Evolutionary conservation across 805 yeast genomes (phyloP).

Genomic region (Ogataea dorogensis): DNA sequence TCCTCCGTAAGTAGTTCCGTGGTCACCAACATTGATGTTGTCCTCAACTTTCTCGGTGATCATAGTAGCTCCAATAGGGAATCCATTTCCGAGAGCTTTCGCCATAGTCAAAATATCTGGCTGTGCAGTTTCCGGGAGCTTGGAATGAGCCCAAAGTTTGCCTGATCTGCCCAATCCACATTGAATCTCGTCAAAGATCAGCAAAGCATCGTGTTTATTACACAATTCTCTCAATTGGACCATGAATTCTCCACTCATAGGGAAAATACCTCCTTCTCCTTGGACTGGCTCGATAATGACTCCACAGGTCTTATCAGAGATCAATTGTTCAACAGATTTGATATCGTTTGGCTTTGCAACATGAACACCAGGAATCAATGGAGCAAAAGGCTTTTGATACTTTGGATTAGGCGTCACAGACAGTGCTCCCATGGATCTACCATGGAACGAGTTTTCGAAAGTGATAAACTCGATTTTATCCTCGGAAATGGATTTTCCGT

Average conservation of each 20-base stretch:
- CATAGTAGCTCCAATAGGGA: conserved; percentile 93
- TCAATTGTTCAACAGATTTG: conserved; percentile 53
- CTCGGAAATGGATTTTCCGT: conserved; percentile 56
- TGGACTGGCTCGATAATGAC: conserved; percentile 96
- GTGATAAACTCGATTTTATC: conserved; percentile 76
- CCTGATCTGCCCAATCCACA: conserved; percentile 96
- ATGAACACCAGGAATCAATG: conserved; percentile 85
- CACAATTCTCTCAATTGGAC: conserved; percentile 65
- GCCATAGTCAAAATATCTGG: conserved; percentile 96
- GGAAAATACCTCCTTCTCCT: conserved; percentile 95
- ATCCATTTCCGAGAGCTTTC: conserved; percentile 95
- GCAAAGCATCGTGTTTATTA: conserved; percentile 62
- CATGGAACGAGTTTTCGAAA: conserved; percentile 91
- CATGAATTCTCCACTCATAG: conserved; percentile 63
- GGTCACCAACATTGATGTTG: conserved; percentile 83
- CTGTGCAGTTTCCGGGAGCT: conserved; percentile 73
- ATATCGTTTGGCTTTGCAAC: conserved; percentile 64
- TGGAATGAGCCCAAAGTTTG: conserved; percentile 86
- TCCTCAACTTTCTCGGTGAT: conserved; percentile 76
- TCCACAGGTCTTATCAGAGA: conserved; percentile 73
- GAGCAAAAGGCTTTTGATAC: conserved; percentile 88
- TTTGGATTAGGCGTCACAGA: conserved; percentile 91
- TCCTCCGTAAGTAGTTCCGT: conserved; percentile 98
- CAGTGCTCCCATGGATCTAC: conserved; percentile 91
- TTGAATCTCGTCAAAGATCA: conserved; percentile 94